These are phyloP conservation scores for Termitomyces titanicus DNA, from an alignment of 768 basidiomycete genomes.

Conservation along the genomic window DNA sequence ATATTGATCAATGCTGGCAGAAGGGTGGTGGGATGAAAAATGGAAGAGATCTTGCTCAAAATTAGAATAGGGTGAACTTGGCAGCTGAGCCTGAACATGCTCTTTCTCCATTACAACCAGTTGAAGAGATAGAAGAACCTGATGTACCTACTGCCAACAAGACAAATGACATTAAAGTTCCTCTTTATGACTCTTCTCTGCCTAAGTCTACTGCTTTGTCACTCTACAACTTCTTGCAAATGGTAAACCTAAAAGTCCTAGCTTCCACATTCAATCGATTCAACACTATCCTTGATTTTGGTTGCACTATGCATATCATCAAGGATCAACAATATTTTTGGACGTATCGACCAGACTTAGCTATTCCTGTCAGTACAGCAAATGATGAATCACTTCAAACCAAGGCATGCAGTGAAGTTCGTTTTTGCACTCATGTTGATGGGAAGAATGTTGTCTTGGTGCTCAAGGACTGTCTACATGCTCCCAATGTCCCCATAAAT, in stretches of 20 bases:
- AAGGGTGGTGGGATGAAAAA: neutral
- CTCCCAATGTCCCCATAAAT: slow-evolving; percentile 19
- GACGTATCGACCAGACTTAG: slow-evolving; percentile 3
- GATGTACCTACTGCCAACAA: neutral
- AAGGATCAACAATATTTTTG: slow-evolving; percentile 12
- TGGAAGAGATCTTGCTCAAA: neutral
- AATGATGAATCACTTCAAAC: slow-evolving; percentile 15
- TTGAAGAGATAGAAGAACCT: neutral
- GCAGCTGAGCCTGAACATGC: neutral
- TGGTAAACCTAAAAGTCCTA: neutral
- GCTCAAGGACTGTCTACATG: slow-evolving; percentile 20
- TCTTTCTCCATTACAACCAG: neutral
- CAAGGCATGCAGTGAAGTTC: slow-evolving; percentile 13
- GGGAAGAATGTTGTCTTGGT: slow-evolving; percentile 2
- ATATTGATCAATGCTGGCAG: neutral
- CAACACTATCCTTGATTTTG: slow-evolving; percentile 18
- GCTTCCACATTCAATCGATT: neutral
- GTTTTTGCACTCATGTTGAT: neutral
- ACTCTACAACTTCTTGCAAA: neutral
- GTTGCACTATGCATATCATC: slow-evolving; percentile 19
- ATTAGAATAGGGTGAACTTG: neutral
- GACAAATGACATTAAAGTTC: neutral
- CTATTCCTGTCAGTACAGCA: slow-evolving; percentile 14
- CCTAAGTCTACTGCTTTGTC: neutral
- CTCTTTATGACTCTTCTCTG: neutral